Percentiles rank a stretch among this genome's conserved stretches.
These are phyloP conservation scores for Cutaneotrichosporon mucoides DNA, from an alignment of 1,284 basidiomycete genomes.

Conservation along the genomic window DNA sequence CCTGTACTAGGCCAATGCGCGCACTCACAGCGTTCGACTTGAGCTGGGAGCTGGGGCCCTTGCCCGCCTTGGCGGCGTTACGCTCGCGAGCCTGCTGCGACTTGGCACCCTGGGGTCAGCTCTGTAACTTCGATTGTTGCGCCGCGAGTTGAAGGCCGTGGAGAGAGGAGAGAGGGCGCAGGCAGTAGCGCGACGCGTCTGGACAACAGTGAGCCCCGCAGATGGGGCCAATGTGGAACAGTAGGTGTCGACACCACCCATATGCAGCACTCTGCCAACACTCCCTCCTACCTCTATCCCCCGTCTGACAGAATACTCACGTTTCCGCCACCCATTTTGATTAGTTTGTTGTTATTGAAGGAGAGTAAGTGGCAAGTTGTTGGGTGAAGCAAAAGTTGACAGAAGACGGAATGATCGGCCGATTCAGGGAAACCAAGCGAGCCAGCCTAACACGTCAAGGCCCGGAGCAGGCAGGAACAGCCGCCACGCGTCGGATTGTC, in stretches of 20 bases:
- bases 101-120: constrained; percentile 46
- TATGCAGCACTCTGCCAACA: too few species aligned
- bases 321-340: constrained; percentile 42
- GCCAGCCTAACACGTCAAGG: too few species aligned
- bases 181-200: too few species aligned
- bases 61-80: constrained; percentile 28
- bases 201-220: too few species aligned
- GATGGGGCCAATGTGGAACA: too few species aligned
- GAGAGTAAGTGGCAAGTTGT: not conserved
- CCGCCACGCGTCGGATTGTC: too few species aligned
- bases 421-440: not conserved
- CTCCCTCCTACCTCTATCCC: too few species aligned
- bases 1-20: too few species aligned
- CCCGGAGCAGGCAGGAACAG: too few species aligned
- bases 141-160: not conserved
- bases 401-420: not conserved
- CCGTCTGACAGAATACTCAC: constrained; percentile 22
- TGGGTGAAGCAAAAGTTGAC: not conserved
- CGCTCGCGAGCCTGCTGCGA: constrained; percentile 38
- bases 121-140: not conserved
- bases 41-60: constrained; percentile 42
- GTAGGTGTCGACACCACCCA: too few species aligned
- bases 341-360: not conserved
- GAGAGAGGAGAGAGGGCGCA: not conserved
- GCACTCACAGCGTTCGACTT: constrained; percentile 47